These are phyloP conservation scores for Moniliella sp. DNA, from an alignment of 1,284 basidiomycete species.

Conservation along the genomic window DNA sequence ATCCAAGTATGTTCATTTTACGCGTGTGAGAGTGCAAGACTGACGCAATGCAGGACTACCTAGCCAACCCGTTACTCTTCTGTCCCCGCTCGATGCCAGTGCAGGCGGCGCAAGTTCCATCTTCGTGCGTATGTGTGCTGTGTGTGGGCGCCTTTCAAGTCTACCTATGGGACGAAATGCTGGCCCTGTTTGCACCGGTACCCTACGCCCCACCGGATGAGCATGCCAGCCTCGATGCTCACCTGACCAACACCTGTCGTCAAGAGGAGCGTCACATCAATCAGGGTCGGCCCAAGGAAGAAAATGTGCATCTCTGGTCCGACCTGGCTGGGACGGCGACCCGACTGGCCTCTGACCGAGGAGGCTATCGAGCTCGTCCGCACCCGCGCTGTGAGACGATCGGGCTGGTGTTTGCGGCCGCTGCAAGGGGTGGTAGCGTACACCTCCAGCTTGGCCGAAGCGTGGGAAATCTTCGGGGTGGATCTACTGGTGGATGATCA, in stretches of 20 bases:
- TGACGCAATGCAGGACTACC: conserved; percentile 74
- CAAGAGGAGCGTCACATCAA: conserved; percentile 38
- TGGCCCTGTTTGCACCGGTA: conserved; percentile 52
- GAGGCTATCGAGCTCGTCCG: conserved; percentile 36
- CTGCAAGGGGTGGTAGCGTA: conserved; percentile 51
- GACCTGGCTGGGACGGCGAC: conserved; percentile 33
- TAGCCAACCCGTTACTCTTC: conserved; percentile 49
- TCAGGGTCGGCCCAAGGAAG: conserved; percentile 5
- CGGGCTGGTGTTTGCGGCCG: conserved; percentile 48
- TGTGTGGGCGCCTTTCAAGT: conserved; percentile 39
- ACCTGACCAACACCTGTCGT: conserved; percentile 89
- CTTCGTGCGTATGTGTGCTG: conserved; percentile 76
- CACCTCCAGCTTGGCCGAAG: conserved; percentile 77
- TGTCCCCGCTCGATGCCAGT: conserved; percentile 6
- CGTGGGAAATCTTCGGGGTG: conserved; percentile 80
- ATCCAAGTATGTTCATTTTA: conserved; percentile 50
- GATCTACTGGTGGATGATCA: conserved; percentile 44
- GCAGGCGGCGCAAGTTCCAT: conserved; percentile 47
- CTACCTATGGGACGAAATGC: conserved; percentile 52
- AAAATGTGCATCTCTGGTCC: conserved; percentile 15
- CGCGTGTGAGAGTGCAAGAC: too few species aligned
- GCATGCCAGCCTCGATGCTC: conserved; percentile 46
- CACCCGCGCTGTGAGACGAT: conserved; percentile 2
- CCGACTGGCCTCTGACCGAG: conserved; percentile 23
- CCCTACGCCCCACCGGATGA: conserved; percentile 8